Evolutionary conservation across 2,329 filamentous ascomycete genomes (phyloP).

Genomic region (Whalleya microplaca): DNA sequence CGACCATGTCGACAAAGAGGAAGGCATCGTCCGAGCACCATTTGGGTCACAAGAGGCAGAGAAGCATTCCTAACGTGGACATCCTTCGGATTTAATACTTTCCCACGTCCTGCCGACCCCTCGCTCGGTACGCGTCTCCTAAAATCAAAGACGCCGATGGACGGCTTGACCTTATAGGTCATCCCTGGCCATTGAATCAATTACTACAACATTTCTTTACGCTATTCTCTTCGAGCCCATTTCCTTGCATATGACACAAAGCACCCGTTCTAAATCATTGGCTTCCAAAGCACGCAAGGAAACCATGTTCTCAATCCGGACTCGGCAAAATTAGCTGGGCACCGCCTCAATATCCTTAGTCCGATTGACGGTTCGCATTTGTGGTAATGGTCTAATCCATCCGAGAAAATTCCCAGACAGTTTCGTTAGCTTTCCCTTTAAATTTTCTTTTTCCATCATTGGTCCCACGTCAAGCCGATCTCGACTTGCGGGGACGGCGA

Average conservation of each 20-base stretch:
- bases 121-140: constrained; percentile 9
- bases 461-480: too few species aligned
- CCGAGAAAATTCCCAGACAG: too few species aligned
- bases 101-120: constrained; percentile 2
- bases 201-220: constrained; percentile 10
- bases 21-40: constrained; percentile 54
- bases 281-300: not conserved
- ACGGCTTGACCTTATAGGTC: constrained; percentile 35
- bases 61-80: constrained; percentile 62
- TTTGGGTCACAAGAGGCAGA: constrained; percentile 57
- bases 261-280: not conserved
- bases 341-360: too few species aligned
- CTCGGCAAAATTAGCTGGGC: too few species aligned
- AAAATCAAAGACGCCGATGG: constrained; percentile 33
- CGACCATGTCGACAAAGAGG: constrained; percentile 54
- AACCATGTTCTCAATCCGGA: not conserved
- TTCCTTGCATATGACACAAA: not conserved
- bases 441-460: too few species aligned
- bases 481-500: too few species aligned
- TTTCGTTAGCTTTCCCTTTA: too few species aligned
- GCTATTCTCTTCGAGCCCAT: not conserved
- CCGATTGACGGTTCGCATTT: too few species aligned
- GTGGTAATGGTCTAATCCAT: too few species aligned
- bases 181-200: constrained; percentile 32
- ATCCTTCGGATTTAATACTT: constrained; percentile 47